phyloP scores from a whole-genome alignment of 441 rosid species.

The Syzygium syzygioides region DNA sequence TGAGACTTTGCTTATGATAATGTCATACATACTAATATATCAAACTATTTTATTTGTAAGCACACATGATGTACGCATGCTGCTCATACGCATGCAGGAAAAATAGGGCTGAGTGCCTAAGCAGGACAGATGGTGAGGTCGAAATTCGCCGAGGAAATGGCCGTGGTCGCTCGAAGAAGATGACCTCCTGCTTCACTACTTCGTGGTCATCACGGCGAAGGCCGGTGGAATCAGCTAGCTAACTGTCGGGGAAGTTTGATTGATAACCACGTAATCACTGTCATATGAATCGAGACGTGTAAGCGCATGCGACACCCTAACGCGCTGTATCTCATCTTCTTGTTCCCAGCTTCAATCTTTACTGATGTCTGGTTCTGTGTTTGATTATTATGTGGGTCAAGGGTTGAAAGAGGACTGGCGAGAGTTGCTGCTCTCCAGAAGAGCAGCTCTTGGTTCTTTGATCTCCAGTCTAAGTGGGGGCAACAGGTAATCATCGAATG shows the following conservation, averaged over 20 bases:
- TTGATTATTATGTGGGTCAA: neutral
- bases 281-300: no score
- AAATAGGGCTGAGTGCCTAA: neutral
- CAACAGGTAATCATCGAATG: conserved; percentile 23
- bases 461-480: conserved; percentile 53
- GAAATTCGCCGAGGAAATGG: conserved; percentile 46
- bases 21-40: neutral
- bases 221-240: conserved; percentile 38
- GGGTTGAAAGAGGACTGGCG: conserved; percentile 51
- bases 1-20: neutral
- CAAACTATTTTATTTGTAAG: neutral
- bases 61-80: neutral
- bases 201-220: conserved; percentile 47
- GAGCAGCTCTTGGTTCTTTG: conserved; percentile 42
- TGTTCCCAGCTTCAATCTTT: neutral
- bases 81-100: neutral
- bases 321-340: neutral
- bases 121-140: conserved; percentile 20
- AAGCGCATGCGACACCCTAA: conserved; percentile 37
- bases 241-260: no score
- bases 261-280: no score
- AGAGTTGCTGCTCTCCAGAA: no score
- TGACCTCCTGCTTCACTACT: conserved; percentile 38
- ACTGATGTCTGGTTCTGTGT: neutral
- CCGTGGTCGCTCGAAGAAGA: conserved; percentile 80